Evolutionary conservation across 2,329 filamentous ascomycete genomes (phyloP).

Genomic region (Pseudocercospora musae): DNA sequence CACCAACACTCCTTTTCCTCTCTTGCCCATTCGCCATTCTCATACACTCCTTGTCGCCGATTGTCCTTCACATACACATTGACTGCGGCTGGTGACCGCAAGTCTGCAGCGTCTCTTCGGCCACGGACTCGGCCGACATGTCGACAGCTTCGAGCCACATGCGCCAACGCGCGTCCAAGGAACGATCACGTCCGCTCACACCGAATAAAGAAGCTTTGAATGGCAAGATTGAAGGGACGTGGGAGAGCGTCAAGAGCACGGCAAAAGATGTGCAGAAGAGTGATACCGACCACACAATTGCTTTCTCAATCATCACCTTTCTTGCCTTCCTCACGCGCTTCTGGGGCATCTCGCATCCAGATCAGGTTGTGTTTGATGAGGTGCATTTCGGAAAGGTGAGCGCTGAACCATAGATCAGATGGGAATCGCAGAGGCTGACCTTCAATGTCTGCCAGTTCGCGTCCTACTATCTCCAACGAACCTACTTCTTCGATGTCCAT

Average conservation of each 20-base stretch:
- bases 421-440: not conserved
- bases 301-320: constrained; percentile 70
- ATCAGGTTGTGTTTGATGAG: constrained; percentile 97
- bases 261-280: constrained; percentile 29
- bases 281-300: constrained; percentile 81
- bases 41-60: not conserved
- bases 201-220: constrained; percentile 21
- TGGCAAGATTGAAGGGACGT: constrained; percentile 39
- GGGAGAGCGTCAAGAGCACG: constrained; percentile 37
- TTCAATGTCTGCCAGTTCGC: constrained; percentile 41
- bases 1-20: constrained; percentile 10
- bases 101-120: not conserved
- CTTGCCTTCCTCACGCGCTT: constrained; percentile 90
- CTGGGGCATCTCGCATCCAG: constrained; percentile 91
- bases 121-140: constrained; percentile 11
- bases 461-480: constrained; percentile 84
- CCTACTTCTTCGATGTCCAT: constrained; percentile 99
- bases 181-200: constrained; percentile 25
- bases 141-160: constrained; percentile 16
- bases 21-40: not conserved
- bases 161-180: constrained; percentile 23
- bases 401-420: constrained; percentile 54
- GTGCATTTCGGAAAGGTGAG: constrained; percentile 87
- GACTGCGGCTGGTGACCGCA: constrained; percentile 14
- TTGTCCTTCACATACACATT: not conserved